phyloP scores from a whole-genome alignment of 2,329 filamentous ascomycete genomes.

The Piedraia hortae region DNA sequence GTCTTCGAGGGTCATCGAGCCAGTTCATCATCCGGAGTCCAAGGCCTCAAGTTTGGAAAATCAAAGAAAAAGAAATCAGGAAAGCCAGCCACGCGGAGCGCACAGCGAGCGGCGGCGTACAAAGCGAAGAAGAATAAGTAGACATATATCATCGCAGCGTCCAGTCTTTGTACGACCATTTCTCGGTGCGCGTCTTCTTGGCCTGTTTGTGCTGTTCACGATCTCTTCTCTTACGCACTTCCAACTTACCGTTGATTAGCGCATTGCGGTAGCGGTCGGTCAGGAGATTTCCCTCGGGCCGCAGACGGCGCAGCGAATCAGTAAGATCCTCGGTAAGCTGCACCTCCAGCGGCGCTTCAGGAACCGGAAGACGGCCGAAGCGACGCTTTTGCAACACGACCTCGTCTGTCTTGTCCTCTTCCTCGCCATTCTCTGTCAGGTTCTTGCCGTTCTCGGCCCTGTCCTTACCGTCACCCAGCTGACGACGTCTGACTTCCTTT shows the following conservation, averaged over 20 bases:
- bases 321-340: conserved; percentile 23
- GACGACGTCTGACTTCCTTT: conserved; percentile 29
- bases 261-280: conserved; percentile 78
- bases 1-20: conserved; percentile 65
- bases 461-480: conserved; percentile 1
- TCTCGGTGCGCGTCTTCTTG: conserved; percentile 63
- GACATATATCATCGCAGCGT: conserved; percentile 19
- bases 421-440: conserved; percentile 4
- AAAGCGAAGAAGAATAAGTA: conserved; percentile 11
- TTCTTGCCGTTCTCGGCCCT: conserved; percentile 1
- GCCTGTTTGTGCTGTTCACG: conserved; percentile 45
- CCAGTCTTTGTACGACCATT: conserved; percentile 97
- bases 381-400: conserved; percentile 34
- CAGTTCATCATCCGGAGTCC: conserved; percentile 34
- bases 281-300: conserved; percentile 85
- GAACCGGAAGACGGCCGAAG: conserved; percentile 45
- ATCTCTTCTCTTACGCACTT: conserved; percentile 45
- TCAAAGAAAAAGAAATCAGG: conserved; percentile 22
- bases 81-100: conserved; percentile 18
- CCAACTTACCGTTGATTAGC: conserved; percentile 67
- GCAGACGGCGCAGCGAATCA: conserved; percentile 25
- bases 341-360: conserved; percentile 31
- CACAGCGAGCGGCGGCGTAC: conserved; percentile 19
- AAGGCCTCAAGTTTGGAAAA: conserved; percentile 31
- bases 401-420: conserved; percentile 14